Base-by-base conservation (phyloP, 768 basidiomycete species). In the Hypholoma sublateritium region DNA sequence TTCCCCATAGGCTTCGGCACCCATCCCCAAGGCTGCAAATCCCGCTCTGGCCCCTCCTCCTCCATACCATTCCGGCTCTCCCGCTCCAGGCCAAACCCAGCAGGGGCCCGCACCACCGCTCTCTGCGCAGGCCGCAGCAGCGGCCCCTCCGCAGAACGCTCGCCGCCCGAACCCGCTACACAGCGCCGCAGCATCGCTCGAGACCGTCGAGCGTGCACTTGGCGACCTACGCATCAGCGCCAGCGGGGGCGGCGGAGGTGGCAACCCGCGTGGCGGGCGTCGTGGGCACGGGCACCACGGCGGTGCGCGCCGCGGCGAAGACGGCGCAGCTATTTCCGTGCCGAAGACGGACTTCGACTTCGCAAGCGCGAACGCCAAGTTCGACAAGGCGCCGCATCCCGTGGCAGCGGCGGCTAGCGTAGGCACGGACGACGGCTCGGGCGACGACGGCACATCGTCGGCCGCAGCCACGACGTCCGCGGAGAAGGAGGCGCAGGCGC, bases 281-380 rank as follows among this genome's bases (percentile, higher is more conserved):
- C 66, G 70, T 14, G 66, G 67, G 28, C 28, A 32, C 28, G 28
- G 28, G 28, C 28, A 2, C 3, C 50, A 52, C 51, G 49, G 65
- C 42, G 64, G 67, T 21, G 65, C 67, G 2, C 64, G 67, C 16
- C 65, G 60, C 14, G 64, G 49, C 50, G 66, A 56, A 21, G 62
- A 67, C 3, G 72, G 73, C 28, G 53, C 72, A 72, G 39, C 81
- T 19, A 46, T 91, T 55, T 86, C 86, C 50, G 88, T 93, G 0
- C 92, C 91, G 0, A 68, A 77, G 1, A 85, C 85, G 0, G 92
- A 93, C 68, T 94, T 93, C 66, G 92, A 94, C 73, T 95, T 94
- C 69, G 75, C 82, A 68, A 79, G 78, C 55, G 82, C 83, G 53
- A 95, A 93, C 62, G 87, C 88, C 3, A 84, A 84, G 51, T 94